Evolutionary conservation across 2,329 filamentous ascomycete genomes (phyloP).

Genomic region (Fusarium pseudonygamai): DNA sequence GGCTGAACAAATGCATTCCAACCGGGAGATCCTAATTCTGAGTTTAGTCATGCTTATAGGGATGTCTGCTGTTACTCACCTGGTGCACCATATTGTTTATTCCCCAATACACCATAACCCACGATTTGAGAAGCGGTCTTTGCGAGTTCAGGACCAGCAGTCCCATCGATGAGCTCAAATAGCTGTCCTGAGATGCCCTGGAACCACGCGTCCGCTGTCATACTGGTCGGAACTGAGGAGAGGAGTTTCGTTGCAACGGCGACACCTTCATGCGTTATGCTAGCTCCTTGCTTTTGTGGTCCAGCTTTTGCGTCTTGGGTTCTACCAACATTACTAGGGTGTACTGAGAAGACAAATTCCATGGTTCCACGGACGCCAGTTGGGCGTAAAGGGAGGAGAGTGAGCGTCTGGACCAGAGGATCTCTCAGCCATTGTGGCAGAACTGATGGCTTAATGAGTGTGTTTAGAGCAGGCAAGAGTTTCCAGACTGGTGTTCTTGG

Average conservation of each 20-base stretch:
- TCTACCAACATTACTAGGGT: slow-evolving; percentile 61
- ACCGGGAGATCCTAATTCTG: slow-evolving; percentile 59
- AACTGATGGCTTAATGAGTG: slow-evolving; percentile 68
- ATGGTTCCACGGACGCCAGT: slow-evolving; percentile 73
- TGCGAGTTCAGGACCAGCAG: slow-evolving; percentile 47
- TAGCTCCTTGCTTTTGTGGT: slow-evolving; percentile 66
- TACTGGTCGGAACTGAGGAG: slow-evolving; percentile 65
- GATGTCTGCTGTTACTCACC: slow-evolving; percentile 48
- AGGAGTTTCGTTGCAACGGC: slow-evolving; percentile 70
- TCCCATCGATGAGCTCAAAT: slow-evolving; percentile 68
- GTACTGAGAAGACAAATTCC: slow-evolving; percentile 76
- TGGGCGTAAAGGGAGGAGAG: slow-evolving; percentile 67
- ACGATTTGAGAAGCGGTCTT: slow-evolving; percentile 51
- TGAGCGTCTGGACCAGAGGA: slow-evolving; percentile 66
- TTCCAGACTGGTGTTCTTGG: slow-evolving; percentile 55
- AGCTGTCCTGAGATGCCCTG: slow-evolving; percentile 68
- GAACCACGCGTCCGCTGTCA: slow-evolving; percentile 69
- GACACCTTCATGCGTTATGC: slow-evolving; percentile 74
- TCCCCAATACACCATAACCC: slow-evolving; percentile 71
- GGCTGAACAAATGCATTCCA: slow-evolving; percentile 71
- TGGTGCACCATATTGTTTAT: slow-evolving; percentile 70
- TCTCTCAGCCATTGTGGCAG: slow-evolving; percentile 69
- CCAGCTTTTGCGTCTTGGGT: slow-evolving; percentile 50
- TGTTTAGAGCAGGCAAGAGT: slow-evolving; percentile 69
- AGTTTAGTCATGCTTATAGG: background rate